Evolutionary conservation across 495 filamentous ascomycete species (phyloP), one percentile per base, ranked within the genome.

Genomic region (Penicillium cataractarum): DNA sequence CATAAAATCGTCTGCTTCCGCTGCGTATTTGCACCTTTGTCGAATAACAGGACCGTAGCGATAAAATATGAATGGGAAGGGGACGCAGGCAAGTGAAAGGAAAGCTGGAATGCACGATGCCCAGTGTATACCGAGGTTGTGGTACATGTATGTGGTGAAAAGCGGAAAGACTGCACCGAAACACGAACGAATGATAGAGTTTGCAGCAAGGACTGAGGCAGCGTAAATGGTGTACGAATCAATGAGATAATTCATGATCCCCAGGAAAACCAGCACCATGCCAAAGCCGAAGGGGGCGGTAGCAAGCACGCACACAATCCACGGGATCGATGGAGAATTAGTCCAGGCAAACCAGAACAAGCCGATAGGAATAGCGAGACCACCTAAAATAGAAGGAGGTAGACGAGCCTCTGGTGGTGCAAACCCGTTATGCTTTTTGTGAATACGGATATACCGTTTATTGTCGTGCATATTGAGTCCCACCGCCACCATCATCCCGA

Each of bases 141-240:
- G 49, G 73, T 89, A 92, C 86, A 92, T 87, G 56, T 86, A 73
- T 0, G 82, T 83, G 0, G 89, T 91, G 73, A 93, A 92, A 0
- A 93, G 78, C 0, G 90, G 90, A 72, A 92, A 92, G 0, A 80
- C 86, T 12, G 88, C 87, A 46, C 89, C 90, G 62, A 92, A 90
- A 24, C 76, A 53, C 3, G 77, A 81, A 10, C 83, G 76, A n/a
- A 92, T 76, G 4, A 91, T 82, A 10, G 85, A 78, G 68, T 88
- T 91, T 6, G 88, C 88, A 1, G 90, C 90, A 2, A 93, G 75
- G 0, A 89, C 89, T 1, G 84, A 87, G 0, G 90, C 89, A 0
- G 89, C 89, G 63, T 87, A 92, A 57, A 92, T 87, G 31, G 84
- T 88, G 74, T 91, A 88, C 5, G 84, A 78, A 67, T 90, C 89